Evolutionary conservation across 257 asterid genomes (phyloP).

Genomic region (Nemophila menziesii): DNA sequence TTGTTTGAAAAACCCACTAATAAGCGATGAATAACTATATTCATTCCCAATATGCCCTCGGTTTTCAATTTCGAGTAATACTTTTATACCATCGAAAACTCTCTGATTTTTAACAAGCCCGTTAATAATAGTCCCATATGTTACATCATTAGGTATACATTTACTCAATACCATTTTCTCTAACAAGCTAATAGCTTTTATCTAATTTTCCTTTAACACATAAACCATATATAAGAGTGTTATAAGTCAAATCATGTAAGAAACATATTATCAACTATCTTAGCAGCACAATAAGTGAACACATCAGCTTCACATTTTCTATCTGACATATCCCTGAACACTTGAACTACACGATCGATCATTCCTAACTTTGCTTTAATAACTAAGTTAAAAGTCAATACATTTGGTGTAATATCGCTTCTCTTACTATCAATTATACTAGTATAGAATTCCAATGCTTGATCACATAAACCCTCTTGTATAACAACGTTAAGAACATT

Average conservation of each 20-base stretch:
- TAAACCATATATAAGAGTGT: conserved; percentile 83
- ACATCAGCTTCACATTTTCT: conserved; percentile 50
- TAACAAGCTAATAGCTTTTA: conserved; percentile 66
- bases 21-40: conserved; percentile 62
- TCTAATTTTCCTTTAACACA: conserved; percentile 77
- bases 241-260: conserved; percentile 83
- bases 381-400: conserved; percentile 63
- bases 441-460: conserved; percentile 59
- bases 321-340: conserved; percentile 59
- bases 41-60: conserved; percentile 49
- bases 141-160: conserved; percentile 52
- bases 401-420: conserved; percentile 41
- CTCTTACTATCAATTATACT: conserved; percentile 24
- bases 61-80: conserved; percentile 58
- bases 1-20: conserved; percentile 77
- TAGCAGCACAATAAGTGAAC: conserved; percentile 74
- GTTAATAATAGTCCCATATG: conserved; percentile 71
- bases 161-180: conserved; percentile 55
- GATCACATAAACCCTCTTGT: conserved; percentile 39
- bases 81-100: conserved; percentile 47
- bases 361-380: conserved; percentile 53
- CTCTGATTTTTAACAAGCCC: conserved; percentile 71
- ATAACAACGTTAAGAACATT: conserved; percentile 69
- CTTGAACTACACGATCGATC: conserved; percentile 45
- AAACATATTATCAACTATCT: conserved; percentile 76